These are phyloP conservation scores for Carpinus viminea DNA, from an alignment of 306 rosid genomes.

Conservation along the genomic window DNA sequence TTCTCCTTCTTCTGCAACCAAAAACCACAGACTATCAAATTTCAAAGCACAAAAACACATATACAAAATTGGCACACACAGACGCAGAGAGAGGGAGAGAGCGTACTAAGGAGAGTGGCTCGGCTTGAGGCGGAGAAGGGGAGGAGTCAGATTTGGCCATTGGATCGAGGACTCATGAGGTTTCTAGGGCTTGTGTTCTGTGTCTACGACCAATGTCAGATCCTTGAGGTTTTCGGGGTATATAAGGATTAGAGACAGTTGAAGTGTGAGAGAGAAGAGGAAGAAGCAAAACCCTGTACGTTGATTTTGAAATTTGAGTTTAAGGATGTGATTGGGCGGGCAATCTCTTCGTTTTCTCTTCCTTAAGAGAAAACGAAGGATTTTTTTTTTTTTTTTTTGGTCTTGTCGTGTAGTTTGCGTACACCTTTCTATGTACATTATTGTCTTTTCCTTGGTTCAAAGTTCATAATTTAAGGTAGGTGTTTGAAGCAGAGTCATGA, in stretches of 20 bases:
- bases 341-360: not conserved
- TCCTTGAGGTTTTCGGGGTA: not conserved
- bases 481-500: too few relatives aligned
- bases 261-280: not conserved
- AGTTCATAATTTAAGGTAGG: too few relatives aligned
- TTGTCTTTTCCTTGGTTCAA: too few relatives aligned
- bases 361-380: too few relatives aligned
- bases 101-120: conserved; percentile 41
- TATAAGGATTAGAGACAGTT: not conserved
- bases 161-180: not conserved
- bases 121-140: conserved; percentile 23
- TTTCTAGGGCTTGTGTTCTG: not conserved
- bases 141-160: conserved; percentile 47
- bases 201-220: not conserved
- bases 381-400: too few relatives aligned
- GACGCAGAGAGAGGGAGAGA: not conserved
- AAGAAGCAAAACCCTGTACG: not conserved
- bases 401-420: too few relatives aligned
- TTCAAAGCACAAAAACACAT: not conserved
- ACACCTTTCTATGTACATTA: too few relatives aligned
- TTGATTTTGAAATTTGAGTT: conserved; percentile 21
- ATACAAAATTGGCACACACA: not conserved
- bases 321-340: conserved; percentile 25
- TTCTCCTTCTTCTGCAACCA: conserved; percentile 70
- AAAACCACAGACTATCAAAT: not conserved